Percentiles rank a stretch among this genome's conserved stretches.
phyloP scores from a whole-genome alignment of 2,329 filamentous ascomycete species.

The Fusarium sp. region DNA sequence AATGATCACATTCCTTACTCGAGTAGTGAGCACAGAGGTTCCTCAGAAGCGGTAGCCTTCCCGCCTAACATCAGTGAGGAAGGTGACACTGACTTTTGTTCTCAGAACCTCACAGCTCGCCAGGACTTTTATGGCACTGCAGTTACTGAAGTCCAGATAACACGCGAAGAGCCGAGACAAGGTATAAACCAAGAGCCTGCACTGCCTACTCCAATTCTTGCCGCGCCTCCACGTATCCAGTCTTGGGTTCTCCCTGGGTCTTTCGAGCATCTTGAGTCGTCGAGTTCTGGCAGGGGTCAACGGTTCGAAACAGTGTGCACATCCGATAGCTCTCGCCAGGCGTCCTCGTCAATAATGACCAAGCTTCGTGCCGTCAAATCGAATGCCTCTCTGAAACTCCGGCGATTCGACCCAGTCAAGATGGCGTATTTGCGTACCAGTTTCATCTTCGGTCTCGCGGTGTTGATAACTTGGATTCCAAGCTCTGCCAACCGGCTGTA shows the following conservation, averaged over 20 bases:
- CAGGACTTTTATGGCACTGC: slow-evolving; percentile 60
- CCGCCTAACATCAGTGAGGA: neutral
- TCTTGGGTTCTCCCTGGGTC: slow-evolving; percentile 44
- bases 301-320: slow-evolving; percentile 50
- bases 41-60: slow-evolving; percentile 52
- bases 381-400: slow-evolving; percentile 50
- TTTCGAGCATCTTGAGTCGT: slow-evolving; percentile 29
- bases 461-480: slow-evolving; percentile 71
- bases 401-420: slow-evolving; percentile 65
- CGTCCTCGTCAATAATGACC: slow-evolving; percentile 30
- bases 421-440: slow-evolving; percentile 70
- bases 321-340: slow-evolving; percentile 38
- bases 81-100: slow-evolving; percentile 29
- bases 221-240: slow-evolving; percentile 32
- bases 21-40: slow-evolving; percentile 48
- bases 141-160: slow-evolving; percentile 64
- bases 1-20: slow-evolving; percentile 37
- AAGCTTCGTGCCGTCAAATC: slow-evolving; percentile 45
- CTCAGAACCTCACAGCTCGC: slow-evolving; percentile 46
- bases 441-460: slow-evolving; percentile 70
- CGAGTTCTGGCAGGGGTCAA: slow-evolving; percentile 31
- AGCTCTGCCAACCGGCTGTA: slow-evolving; percentile 81
- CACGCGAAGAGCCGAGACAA: slow-evolving; percentile 43
- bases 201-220: slow-evolving; percentile 31
- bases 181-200: slow-evolving; percentile 6